A percentile compares a stretch with the other conserved stretches of the same genome.
Conservation (phyloP, 352 stramenopile genomes). For the Globisporangium sylvaticum region DNA sequence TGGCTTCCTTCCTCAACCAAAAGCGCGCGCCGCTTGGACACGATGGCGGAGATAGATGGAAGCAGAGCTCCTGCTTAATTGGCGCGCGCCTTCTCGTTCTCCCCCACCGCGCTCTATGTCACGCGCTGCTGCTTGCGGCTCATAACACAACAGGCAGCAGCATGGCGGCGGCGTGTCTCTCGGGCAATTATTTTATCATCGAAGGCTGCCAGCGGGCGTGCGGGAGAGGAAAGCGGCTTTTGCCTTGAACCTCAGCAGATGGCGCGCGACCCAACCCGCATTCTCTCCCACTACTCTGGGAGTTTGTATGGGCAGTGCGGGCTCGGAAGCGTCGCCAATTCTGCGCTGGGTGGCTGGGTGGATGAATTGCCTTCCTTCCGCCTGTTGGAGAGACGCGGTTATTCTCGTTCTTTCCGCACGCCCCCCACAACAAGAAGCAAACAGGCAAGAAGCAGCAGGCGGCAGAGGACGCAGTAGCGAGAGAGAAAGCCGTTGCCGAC, state of each 20-base stretch:
- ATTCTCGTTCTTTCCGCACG: slow-evolving; percentile 1
- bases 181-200: not conserved
- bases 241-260: slow-evolving; percentile 2
- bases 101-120: not conserved
- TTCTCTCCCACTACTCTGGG: not conserved
- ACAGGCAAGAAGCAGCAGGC: not conserved
- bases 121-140: not conserved
- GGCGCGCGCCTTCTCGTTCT: not conserved
- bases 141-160: not conserved
- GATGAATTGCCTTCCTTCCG: not conserved
- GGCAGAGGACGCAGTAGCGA: not conserved
- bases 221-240: slow-evolving; percentile 1
- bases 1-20: not conserved
- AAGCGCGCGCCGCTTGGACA: not conserved
- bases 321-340: not conserved
- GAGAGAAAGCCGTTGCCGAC: not conserved
- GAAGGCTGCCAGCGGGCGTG: not conserved
- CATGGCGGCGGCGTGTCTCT: not conserved
- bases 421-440: not conserved
- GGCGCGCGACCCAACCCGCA: not conserved
- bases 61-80: not conserved
- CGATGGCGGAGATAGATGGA: not conserved
- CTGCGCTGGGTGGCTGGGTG: not conserved
- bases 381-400: not conserved
- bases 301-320: not conserved